Base-by-base conservation (phyloP, 1,284 basidiomycete genomes). In the Ganoderma lingzhi region DNA sequence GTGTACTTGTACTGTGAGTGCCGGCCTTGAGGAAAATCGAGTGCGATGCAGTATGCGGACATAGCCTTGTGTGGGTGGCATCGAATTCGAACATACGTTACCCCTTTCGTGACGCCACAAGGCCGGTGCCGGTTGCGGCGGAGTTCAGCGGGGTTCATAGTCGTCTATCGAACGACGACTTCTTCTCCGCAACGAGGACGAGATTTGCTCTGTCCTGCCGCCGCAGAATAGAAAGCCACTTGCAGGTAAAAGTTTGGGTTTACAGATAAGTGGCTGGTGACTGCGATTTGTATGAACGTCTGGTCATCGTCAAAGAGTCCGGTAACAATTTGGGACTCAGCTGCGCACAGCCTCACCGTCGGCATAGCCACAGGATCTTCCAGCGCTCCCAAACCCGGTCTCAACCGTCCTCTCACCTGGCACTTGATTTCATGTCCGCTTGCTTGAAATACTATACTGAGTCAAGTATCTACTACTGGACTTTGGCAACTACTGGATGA, bases 141-240 rank as follows among this genome's bases (percentile, higher is more conserved):
- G 56, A 59, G 56, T 39, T 6, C 6, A 59, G 56, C 56, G 32
- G 56, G 56, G 56, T 23, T 58, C n/a, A 58, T 58, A n/a, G 19
- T n/a, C 10, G 17, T 9, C 55, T 10, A 10, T 48, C 3, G 42
- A 44, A n/a, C 5, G 19, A 19, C 19, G 19, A n/a, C 44, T n/a
- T 6, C 44, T 41, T 9, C 12, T 14, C 9, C 39, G 8, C 39
- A 41, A 41, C 9, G 39, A 41, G 8, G 39, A 9, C 2, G 55
- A 19, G 15, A 28, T 56, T 35, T 35, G 1, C 48, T 28, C 2
- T 6, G 12, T 28, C 10, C 2, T 14, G 9, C 23, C 1, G 48
- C 23, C 10, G 48, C 4, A 51, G 19, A 51, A 28, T 28, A 0
- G 10, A 10, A 10, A 28, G 48, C n/a, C 12, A 4, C 3, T 51